Evolutionary conservation across 1,139 yeast species (phyloP).

Genomic region (Casaregolazyma suthepensis): DNA sequence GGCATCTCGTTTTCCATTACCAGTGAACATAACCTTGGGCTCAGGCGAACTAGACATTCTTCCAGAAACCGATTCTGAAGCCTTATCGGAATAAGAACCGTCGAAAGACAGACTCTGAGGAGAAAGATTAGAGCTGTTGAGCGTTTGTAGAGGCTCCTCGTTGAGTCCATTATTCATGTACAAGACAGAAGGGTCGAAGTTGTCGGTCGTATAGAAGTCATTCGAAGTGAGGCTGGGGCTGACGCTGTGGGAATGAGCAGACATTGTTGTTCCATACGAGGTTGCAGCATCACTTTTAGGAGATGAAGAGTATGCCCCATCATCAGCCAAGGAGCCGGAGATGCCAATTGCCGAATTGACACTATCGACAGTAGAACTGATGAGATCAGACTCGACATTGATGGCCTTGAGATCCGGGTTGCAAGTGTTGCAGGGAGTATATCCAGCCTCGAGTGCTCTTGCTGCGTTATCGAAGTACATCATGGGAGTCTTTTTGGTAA

Average conservation of each 20-base stretch:
- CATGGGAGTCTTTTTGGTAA: conserved; percentile 68
- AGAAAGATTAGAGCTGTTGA: neutral
- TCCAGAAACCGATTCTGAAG: conserved; percentile 18
- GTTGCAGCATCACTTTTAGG: neutral
- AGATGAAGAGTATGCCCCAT: conserved; percentile 12
- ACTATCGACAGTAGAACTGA: conserved; percentile 51
- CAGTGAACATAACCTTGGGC: conserved; percentile 15
- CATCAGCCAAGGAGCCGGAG: conserved; percentile 34
- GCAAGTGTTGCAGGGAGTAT: conserved; percentile 49
- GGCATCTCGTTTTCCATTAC: conserved; percentile 20
- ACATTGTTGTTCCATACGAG: neutral
- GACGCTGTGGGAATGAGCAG: neutral
- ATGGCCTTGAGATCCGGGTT: conserved; percentile 32
- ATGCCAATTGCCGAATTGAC: conserved; percentile 57
- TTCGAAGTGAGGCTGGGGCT: neutral
- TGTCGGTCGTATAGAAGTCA: neutral
- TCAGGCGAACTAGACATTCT: neutral
- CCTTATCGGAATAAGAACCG: neutral
- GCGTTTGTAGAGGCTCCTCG: neutral
- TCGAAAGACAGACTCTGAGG: neutral
- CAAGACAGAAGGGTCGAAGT: neutral
- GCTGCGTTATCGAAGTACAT: conserved; percentile 38
- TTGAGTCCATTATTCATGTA: neutral
- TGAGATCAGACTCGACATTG: conserved; percentile 43
- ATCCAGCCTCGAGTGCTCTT: conserved; percentile 45